Conservation (phyloP, 148 eudicot species). For the Nepenthes mirabilis region DNA sequence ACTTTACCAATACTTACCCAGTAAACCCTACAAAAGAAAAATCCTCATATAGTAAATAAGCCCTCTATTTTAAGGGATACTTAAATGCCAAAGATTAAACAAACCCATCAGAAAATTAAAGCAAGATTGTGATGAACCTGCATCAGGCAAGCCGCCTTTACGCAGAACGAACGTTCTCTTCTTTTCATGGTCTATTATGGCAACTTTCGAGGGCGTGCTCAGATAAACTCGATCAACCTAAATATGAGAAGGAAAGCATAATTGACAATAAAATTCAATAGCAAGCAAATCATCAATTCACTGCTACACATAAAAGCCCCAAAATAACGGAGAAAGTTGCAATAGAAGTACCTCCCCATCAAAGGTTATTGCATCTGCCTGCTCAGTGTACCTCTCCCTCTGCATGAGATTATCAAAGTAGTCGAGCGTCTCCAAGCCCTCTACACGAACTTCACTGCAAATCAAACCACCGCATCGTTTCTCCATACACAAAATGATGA, state of each 20-base stretch:
- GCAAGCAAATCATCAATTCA: not conserved
- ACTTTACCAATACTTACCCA: no score
- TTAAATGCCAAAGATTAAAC: slow-evolving; percentile 1
- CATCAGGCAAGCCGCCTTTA: slow-evolving; percentile 75
- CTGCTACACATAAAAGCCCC: not conserved
- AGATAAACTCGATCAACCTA: slow-evolving; percentile 68
- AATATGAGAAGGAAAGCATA: not conserved
- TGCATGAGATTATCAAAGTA: slow-evolving; percentile 49
- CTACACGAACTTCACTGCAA: slow-evolving; percentile 89
- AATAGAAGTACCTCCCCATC: slow-evolving; percentile 62
- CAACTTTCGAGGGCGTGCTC: slow-evolving; percentile 74
- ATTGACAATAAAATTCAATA: not conserved
- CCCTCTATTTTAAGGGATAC: no score
- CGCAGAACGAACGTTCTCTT: slow-evolving; percentile 67
- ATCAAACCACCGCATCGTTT: slow-evolving; percentile 14
- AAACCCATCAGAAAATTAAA: not conserved
- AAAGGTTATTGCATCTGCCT: slow-evolving; percentile 87
- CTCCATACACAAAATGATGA: slow-evolving; percentile 14
- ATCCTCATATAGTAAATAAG: no score
- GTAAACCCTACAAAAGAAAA: no score
- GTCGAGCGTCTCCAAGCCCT: slow-evolving; percentile 88
- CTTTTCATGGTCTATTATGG: slow-evolving; percentile 81
- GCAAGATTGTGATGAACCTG: slow-evolving; percentile 26
- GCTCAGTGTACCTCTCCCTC: slow-evolving; percentile 67
- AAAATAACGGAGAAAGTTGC: not conserved